phyloP scores from a whole-genome alignment of 2,329 filamentous ascomycete genomes.

The Alternaria metachromatica region DNA sequence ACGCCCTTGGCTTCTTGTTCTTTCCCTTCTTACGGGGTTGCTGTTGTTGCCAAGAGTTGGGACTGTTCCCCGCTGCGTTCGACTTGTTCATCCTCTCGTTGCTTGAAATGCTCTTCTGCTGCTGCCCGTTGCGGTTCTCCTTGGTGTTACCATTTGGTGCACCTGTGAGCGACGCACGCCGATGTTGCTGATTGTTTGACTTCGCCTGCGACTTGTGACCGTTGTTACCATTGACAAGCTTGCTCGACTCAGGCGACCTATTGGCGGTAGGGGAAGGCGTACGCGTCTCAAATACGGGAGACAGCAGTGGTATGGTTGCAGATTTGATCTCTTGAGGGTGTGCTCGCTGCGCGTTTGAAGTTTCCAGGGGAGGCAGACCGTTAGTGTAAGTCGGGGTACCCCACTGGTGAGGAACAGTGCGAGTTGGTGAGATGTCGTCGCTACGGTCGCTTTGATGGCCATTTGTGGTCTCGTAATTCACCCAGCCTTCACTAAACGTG shows the following conservation, averaged over 20 bases:
- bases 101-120: slow-evolving; percentile 25
- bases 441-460: slow-evolving; percentile 27
- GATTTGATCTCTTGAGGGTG: slow-evolving; percentile 47
- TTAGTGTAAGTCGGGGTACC: slow-evolving; percentile 36
- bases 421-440: slow-evolving; percentile 41
- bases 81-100: slow-evolving; percentile 37
- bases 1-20: slow-evolving; percentile 34
- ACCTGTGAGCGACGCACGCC: slow-evolving; percentile 36
- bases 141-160: slow-evolving; percentile 26
- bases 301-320: slow-evolving; percentile 60
- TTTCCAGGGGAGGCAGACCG: slow-evolving; percentile 43
- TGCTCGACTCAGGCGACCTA: slow-evolving; percentile 48
- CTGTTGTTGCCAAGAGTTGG: slow-evolving; percentile 28
- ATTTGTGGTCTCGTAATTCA: slow-evolving; percentile 35
- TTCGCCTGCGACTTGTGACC: slow-evolving; percentile 38
- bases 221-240: slow-evolving; percentile 39
- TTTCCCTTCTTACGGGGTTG: slow-evolving; percentile 32
- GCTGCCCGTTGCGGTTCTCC: slow-evolving; percentile 33
- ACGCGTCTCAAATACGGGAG: slow-evolving; percentile 76
- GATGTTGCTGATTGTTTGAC: slow-evolving; percentile 34
- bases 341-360: slow-evolving; percentile 54
- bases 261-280: slow-evolving; percentile 71
- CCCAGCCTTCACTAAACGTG: slow-evolving; percentile 34
- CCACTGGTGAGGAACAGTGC: slow-evolving; percentile 40
- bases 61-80: slow-evolving; percentile 15